These are phyloP conservation scores for Daldinia vernicosa DNA, from an alignment of 495 filamentous ascomycete species.

Conservation along the genomic window DNA sequence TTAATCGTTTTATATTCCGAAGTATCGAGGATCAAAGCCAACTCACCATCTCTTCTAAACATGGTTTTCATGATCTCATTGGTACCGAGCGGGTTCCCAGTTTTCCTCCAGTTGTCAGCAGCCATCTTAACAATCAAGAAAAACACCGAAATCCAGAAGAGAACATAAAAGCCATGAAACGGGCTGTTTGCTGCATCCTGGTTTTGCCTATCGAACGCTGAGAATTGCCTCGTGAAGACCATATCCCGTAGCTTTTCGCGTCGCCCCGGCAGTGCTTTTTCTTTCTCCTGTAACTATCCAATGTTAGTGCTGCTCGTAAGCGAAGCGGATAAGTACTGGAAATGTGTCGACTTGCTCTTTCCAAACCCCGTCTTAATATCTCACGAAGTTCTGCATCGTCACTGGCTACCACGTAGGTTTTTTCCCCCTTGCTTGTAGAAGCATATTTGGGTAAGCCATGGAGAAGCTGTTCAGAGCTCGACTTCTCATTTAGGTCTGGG, in stretches of 20 bases:
- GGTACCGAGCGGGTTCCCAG: conserved; percentile 69
- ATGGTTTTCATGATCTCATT: conserved; percentile 75
- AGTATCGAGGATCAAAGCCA: not conserved
- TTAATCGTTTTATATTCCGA: not conserved
- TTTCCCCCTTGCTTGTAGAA: conserved; percentile 15
- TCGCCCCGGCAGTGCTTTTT: conserved; percentile 25
- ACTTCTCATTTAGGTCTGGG: conserved; percentile 4
- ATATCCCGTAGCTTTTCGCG: conserved; percentile 69
- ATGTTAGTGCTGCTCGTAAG: conserved; percentile 4
- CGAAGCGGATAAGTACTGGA: not conserved
- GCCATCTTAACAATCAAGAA: conserved; percentile 69
- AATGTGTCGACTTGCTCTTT: conserved; percentile 45
- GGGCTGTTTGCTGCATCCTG: conserved; percentile 62
- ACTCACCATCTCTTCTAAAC: conserved; percentile 65
- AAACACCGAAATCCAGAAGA: conserved; percentile 75
- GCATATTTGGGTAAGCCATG: conserved; percentile 17
- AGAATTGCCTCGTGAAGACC: conserved; percentile 74
- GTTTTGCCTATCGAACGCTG: conserved; percentile 75
- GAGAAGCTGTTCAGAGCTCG: conserved; percentile 16
- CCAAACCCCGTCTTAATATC: conserved; percentile 58
- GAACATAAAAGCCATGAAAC: conserved; percentile 79
- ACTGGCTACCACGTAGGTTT: conserved; percentile 61
- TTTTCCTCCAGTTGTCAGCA: conserved; percentile 68
- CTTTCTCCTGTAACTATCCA: conserved; percentile 38
- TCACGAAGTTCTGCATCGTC: conserved; percentile 65